Evolutionary conservation across 2,329 filamentous ascomycete genomes (phyloP), one percentile per base, ranked within the genome.

Genomic region (Apiospora koreana): DNA sequence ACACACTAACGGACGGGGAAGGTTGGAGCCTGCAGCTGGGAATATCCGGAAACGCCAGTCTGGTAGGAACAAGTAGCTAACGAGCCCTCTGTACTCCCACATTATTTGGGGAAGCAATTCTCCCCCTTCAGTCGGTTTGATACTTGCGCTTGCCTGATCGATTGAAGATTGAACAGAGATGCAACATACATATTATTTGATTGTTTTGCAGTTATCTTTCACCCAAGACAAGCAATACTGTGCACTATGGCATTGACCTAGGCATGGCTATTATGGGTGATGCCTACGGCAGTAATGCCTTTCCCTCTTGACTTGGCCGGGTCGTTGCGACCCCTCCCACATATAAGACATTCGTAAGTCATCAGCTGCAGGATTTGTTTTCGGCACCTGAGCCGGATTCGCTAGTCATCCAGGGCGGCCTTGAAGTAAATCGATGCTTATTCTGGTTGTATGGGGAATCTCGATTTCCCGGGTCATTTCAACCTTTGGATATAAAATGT

Each of bases 261-360:
- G 50, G 16, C n/a, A 58, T 58, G 54, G 18, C 31, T n/a, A n/a
- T 38, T 38, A 16, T 9, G 18, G 18, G 21, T n/a, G 31, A 38
- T 38, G 31, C 18, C 18, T 14, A n/a, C 3, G 41, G 14, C 28
- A n/a, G 8, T 31, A 21, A 35, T 12, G 16, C 28, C 50, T 31
- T 18, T 54, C 23, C 48, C 48, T 54, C 48, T 31, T 18, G 48
- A 54, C 25, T 54, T 54, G 25, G 3, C 25, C 25, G 48, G 48
- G 48, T 31, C 31, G 48, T 18, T 54, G 14, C 25, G 50, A 21
- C 21, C 54, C 21, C 54, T 62, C 54, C 14, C 18, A 3, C 31
- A 62, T n/a, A 62, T 38, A 62, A 62, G 54, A 38, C 54, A 38
- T 38, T 62, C 54, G 54, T 38, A 62, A 62, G 31, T 62, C 31